phyloP scores from a whole-genome alignment of 169 alveolate species.

The Cryptosporidium tyzzeri region DNA sequence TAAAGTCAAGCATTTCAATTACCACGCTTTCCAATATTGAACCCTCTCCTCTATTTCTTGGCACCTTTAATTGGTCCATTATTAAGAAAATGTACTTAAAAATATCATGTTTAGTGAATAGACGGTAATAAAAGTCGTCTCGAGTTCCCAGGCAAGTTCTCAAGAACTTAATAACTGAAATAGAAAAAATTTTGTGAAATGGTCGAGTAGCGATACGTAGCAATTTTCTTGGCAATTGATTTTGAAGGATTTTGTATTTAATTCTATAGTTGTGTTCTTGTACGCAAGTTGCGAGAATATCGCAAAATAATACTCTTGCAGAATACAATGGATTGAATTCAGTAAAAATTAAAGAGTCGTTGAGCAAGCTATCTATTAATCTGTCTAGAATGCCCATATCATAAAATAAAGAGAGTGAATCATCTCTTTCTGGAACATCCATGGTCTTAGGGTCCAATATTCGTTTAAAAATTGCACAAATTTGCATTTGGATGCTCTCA shows the following conservation, averaged over 20 bases:
- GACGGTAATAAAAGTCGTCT: conserved; percentile 69
- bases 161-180: conserved; percentile 82
- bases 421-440: conserved; percentile 86
- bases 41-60: conserved; percentile 68
- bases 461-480: conserved; percentile 67
- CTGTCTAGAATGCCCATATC: conserved; percentile 83
- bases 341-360: conserved; percentile 30
- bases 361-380: conserved; percentile 75
- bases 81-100: conserved; percentile 41
- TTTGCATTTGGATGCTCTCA: conserved; percentile 68
- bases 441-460: conserved; percentile 83
- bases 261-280: conserved; percentile 84
- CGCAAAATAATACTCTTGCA: conserved; percentile 81
- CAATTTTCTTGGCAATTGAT: conserved; percentile 80
- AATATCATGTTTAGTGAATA: conserved; percentile 63
- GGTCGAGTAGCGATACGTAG: conserved; percentile 78
- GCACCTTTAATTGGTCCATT: conserved; percentile 16
- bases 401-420: conserved; percentile 82
- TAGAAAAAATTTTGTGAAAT: conserved; percentile 81
- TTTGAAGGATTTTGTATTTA: conserved; percentile 82
- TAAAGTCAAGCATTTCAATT: conserved; percentile 70
- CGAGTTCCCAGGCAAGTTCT: conserved; percentile 79
- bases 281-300: conserved; percentile 82
- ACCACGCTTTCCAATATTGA: conserved; percentile 69
- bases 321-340: conserved; percentile 23